Conservation (phyloP, 352 stramenopile genomes). For the Phytophthora vignae region DNA sequence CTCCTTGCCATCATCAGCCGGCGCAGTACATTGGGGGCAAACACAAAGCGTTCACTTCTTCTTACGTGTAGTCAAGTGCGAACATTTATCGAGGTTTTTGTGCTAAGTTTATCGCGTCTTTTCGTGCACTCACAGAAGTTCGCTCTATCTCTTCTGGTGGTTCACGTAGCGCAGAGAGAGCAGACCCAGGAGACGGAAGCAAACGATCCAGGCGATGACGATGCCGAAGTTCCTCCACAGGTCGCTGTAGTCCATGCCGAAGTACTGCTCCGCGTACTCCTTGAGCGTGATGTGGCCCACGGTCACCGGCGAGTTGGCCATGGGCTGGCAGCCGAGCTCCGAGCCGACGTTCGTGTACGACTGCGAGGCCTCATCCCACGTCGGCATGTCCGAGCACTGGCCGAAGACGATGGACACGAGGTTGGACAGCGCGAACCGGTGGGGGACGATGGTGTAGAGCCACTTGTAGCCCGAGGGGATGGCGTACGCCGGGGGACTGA, state of each 20-base stretch:
- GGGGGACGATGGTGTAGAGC: constrained; percentile 19
- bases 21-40: background rate
- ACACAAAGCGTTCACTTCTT: background rate
- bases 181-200: constrained; percentile 43
- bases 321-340: constrained; percentile 34
- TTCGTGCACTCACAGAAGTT: background rate
- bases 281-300: constrained; percentile 40
- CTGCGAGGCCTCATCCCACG: constrained; percentile 26
- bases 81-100: background rate
- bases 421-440: constrained; percentile 28
- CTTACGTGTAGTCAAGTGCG: background rate
- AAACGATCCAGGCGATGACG: constrained; percentile 33
- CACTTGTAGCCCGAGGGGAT: constrained; percentile 27
- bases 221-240: constrained; percentile 33
- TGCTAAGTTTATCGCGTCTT: background rate
- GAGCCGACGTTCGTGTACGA: constrained; percentile 31
- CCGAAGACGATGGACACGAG: constrained; percentile 36
- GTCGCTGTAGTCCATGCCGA: constrained; percentile 30
- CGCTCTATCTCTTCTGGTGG: constrained; percentile 50
- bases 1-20: background rate
- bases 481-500: constrained; percentile 27
- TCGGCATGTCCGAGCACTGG: constrained; percentile 21
- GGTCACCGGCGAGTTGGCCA: constrained; percentile 26
- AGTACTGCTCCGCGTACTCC: constrained; percentile 38
- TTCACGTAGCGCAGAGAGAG: constrained; percentile 51